These are phyloP conservation scores for Sclerotinia spermophila DNA, from an alignment of 2,329 filamentous ascomycete species.

Conservation along the genomic window DNA sequence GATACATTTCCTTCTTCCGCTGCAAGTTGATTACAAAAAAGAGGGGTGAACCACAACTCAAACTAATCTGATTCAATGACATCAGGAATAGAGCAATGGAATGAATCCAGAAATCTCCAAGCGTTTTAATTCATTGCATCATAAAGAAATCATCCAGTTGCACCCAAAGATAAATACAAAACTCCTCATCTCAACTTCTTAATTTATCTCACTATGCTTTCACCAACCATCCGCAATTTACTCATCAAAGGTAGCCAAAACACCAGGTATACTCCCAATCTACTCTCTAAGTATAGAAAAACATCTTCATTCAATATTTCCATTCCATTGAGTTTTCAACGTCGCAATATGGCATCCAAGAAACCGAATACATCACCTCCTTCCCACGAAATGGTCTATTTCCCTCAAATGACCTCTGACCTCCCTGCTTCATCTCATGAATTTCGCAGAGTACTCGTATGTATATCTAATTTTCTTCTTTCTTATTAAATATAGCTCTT, in stretches of 20 bases:
- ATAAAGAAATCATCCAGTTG: not conserved
- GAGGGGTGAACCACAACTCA: not conserved
- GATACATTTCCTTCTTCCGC: not conserved
- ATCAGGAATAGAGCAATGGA: not conserved
- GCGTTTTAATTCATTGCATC: not conserved
- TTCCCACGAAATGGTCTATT: conserved; percentile 57
- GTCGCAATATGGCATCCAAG: conserved; percentile 26
- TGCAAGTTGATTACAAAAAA: conserved; percentile 22
- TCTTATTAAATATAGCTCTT: not conserved
- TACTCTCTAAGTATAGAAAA: conserved; percentile 7
- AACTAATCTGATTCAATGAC: not conserved
- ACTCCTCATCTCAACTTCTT: not conserved
- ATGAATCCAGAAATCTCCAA: not conserved
- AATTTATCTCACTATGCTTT: not conserved
- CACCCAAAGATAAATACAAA: not conserved
- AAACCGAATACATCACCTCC: conserved; percentile 39
- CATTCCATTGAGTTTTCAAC: not conserved
- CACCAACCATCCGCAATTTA: not conserved
- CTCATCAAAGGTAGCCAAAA: not conserved
- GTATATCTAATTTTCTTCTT: not conserved
- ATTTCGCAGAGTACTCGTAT: conserved; percentile 54
- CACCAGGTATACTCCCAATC: not conserved
- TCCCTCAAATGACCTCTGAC: conserved; percentile 51
- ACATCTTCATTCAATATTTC: not conserved
- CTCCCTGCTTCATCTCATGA: conserved; percentile 53